Conservation (phyloP, 768 basidiomycete genomes). For the Neoboletus magnificus region DNA sequence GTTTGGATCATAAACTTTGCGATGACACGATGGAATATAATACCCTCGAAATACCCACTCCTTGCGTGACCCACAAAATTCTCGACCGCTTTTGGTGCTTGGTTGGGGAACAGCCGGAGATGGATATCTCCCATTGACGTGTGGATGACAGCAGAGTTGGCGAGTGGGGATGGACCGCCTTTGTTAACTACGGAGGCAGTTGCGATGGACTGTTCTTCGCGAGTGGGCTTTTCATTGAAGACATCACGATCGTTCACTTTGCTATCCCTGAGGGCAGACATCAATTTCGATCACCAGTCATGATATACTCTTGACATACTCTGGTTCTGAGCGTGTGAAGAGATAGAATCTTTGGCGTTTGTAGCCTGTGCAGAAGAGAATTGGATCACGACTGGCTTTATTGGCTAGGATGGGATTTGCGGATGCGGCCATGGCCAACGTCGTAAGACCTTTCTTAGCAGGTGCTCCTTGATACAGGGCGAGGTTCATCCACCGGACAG, state of each 20-base stretch:
- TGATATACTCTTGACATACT: constrained; percentile 50
- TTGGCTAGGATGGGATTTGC: constrained; percentile 92
- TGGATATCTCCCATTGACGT: constrained; percentile 95
- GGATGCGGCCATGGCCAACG: constrained; percentile 92
- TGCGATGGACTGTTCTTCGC: constrained; percentile 91
- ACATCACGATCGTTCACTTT: constrained; percentile 91
- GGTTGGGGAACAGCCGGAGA: constrained; percentile 82
- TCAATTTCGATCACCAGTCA: not conserved
- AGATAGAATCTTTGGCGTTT: constrained; percentile 93
- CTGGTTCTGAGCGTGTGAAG: constrained; percentile 87
- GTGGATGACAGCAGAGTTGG: constrained; percentile 85
- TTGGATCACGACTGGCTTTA: constrained; percentile 82
- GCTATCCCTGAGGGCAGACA: constrained; percentile 54
- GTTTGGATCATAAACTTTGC: constrained; percentile 99
- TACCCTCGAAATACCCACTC: constrained; percentile 86
- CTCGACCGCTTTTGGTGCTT: constrained; percentile 93
- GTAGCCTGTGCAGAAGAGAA: constrained; percentile 88
- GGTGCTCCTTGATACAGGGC: constrained; percentile 93
- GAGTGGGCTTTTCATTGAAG: constrained; percentile 96
- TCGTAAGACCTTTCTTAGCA: constrained; percentile 79
- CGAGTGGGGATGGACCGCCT: constrained; percentile 65
- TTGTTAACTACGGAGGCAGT: constrained; percentile 48
- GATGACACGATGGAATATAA: constrained; percentile 97
- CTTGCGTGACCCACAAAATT: constrained; percentile 94
- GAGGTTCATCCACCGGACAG: constrained; percentile 84